Evolutionary conservation across 2,329 filamentous ascomycete species (phyloP), one percentile per base, ranked within the genome.

Genomic region (Dendryphion nanum): DNA sequence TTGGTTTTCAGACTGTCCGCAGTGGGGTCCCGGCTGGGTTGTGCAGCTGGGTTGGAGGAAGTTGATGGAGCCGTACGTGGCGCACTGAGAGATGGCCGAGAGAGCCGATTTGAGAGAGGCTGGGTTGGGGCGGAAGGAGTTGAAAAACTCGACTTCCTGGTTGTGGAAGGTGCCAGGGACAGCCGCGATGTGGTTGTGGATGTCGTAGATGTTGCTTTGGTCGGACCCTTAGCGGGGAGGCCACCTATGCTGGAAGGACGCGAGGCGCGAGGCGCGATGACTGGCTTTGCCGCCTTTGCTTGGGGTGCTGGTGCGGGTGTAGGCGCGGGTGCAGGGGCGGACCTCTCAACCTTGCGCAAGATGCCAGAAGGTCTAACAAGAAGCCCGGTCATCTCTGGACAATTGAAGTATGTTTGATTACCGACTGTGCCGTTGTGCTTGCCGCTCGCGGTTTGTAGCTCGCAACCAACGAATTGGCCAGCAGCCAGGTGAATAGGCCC

Each of bases 391-490:
- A 77, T 68, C 30, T 72, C 68, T 33, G 74, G 64, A 52, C 91
- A 97, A 34, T 90, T 81, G 55, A 95, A 97, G 63, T 96, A 97
- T 18, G 87, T 76, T 59, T 87, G 79, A 45, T 89, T 89, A 64
- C 90, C 79, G 33, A 96, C 88, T 39, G 86, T 84, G 49, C 91
- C 91, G 76, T 97, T 88, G 55, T 97, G 96, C 72, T 97, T 97
- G 20, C 91, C 91, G 16, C 78, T 80, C 37, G 83, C 74, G 35
- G 87, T 84, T 35, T 89, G 82, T 40, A 97, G 78, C 72, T 95
- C 90, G 42, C 96, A 78, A 47, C 91, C 91, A 41, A 96, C 74
- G 89, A 90, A 97, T 45, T 88, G 83, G 45, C 90, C 91, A 5
- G 76, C 71, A 40, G 88, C 82, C 68, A 97, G 95, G 53, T 79